Evolutionary conservation across 73 alveolate species (phyloP).

Genomic region (Blepharisma stoltei): DNA sequence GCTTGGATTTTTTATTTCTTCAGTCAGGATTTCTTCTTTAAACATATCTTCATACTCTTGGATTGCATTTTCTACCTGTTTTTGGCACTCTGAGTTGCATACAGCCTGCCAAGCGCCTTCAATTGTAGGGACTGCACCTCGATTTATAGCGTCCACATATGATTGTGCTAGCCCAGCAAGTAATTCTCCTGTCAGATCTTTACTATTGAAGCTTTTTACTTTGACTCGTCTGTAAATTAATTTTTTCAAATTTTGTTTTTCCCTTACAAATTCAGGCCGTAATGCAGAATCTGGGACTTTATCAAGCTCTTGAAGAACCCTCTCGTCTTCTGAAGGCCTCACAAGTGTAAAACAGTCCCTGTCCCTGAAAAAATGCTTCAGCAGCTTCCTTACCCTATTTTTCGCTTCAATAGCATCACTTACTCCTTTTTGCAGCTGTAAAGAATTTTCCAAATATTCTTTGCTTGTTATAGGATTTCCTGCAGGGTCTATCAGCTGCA

Average conservation of each 20-base stretch:
- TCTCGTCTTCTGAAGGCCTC: constrained; percentile 95
- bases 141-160: constrained; percentile 86
- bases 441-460: constrained; percentile 94
- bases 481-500: constrained; percentile 77
- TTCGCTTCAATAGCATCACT: constrained; percentile 71
- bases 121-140: constrained; percentile 93
- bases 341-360: constrained; percentile 94
- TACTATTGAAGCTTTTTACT: constrained; percentile 88
- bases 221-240: constrained; percentile 83
- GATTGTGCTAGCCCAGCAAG: constrained; percentile 84
- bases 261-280: constrained; percentile 84
- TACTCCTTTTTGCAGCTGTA: constrained; percentile 48
- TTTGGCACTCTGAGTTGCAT: constrained; percentile 83
- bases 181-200: constrained; percentile 85
- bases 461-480: constrained; percentile 85
- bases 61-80: constrained; percentile 21
- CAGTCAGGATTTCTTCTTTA: background rate
- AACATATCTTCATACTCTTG: background rate
- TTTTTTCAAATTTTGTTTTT: constrained; percentile 66
- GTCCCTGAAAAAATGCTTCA: constrained; percentile 74
- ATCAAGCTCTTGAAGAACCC: constrained; percentile 67
- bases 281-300: constrained; percentile 68
- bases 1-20: background rate
- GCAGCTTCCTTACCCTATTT: constrained; percentile 55
- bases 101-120: constrained; percentile 97